A percentile compares a stretch with the other conserved stretches of the same genome.
Conservation (phyloP, 306 rosid genomes). For the Gastrolobium villosum region DNA sequence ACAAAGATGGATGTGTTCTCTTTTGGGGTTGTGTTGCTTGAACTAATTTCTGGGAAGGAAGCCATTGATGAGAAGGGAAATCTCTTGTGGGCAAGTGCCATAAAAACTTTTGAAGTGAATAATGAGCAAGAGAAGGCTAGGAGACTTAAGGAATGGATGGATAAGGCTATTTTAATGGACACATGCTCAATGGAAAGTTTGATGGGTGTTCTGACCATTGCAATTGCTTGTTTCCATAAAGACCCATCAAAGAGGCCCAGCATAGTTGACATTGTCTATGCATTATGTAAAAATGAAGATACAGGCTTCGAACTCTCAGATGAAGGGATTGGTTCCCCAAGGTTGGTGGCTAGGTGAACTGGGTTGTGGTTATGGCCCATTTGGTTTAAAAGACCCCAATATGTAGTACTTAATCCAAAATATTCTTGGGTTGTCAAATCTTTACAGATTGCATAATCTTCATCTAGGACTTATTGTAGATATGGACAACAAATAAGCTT, state of each 20-base stretch:
- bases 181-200: constrained; percentile 72
- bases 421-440: no score
- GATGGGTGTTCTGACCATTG: constrained; percentile 64
- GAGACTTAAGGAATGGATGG: constrained; percentile 72
- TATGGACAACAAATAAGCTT: no score
- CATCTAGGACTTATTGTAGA: no score
- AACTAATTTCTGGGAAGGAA: constrained; percentile 76
- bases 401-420: no score
- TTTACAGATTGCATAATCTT: no score
- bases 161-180: constrained; percentile 56
- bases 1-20: constrained; percentile 92
- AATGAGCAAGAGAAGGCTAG: constrained; percentile 62
- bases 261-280: constrained; percentile 86
- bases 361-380: background rate
- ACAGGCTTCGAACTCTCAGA: constrained; percentile 73
- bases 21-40: constrained; percentile 88
- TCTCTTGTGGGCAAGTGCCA: constrained; percentile 62
- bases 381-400: background rate
- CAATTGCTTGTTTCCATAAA: constrained; percentile 76
- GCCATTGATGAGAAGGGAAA: constrained; percentile 71
- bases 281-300: constrained; percentile 79
- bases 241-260: constrained; percentile 84
- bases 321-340: constrained; percentile 61
- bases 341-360: constrained; percentile 64
- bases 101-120: constrained; percentile 59